phyloP scores from a whole-genome alignment of 2,329 filamentous ascomycete species.

The Coniochaeta hoffmannii region DNA sequence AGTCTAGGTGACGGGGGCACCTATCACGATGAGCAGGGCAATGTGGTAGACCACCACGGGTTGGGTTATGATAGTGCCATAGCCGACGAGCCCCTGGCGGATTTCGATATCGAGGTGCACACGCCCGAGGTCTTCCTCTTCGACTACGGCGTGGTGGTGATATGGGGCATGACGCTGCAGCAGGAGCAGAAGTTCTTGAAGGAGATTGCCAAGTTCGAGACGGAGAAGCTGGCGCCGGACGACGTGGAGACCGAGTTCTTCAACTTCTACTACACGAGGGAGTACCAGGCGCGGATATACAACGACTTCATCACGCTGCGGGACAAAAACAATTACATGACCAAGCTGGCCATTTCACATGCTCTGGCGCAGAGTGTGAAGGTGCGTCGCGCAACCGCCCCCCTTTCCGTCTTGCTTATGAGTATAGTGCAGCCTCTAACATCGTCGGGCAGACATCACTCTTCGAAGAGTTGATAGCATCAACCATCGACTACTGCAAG shows the following conservation, averaged over 20 bases:
- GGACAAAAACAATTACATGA: conserved; percentile 97
- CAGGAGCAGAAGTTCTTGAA: conserved; percentile 89
- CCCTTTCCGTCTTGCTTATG: not conserved
- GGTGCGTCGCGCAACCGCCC: conserved; percentile 31
- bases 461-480: conserved; percentile 91
- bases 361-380: conserved; percentile 94
- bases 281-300: conserved; percentile 98
- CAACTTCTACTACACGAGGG: conserved; percentile 98
- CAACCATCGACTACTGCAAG: conserved; percentile 88
- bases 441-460: conserved; percentile 62
- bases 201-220: conserved; percentile 89
- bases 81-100: conserved; percentile 38
- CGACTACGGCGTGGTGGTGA: conserved; percentile 93
- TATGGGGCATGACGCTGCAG: conserved; percentile 93
- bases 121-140: conserved; percentile 94
- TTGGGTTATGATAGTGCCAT: conserved; percentile 24
- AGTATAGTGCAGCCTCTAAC: too few relatives aligned
- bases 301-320: conserved; percentile 97
- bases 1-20: not conserved
- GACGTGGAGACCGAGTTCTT: conserved; percentile 95
- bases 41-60: conserved; percentile 12
- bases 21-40: conserved; percentile 17
- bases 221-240: conserved; percentile 79
- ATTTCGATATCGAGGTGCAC: conserved; percentile 83
- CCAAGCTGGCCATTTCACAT: conserved; percentile 92